These are phyloP conservation scores for Geotrichum aggregatum DNA, from an alignment of 1,139 yeast species.

Conservation along the genomic window DNA sequence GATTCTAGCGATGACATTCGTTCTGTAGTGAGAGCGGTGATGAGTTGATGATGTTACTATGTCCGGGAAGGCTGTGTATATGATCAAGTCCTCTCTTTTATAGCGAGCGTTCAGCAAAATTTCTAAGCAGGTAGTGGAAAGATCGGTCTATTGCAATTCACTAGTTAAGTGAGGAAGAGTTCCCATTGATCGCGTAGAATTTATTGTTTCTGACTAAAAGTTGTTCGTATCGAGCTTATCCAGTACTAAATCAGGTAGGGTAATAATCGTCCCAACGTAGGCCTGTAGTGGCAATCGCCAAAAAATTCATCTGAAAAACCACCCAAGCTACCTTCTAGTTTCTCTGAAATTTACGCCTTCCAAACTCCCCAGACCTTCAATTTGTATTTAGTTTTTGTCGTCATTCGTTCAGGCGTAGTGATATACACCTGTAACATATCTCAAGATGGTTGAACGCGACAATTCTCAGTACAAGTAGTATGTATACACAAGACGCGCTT, in stretches of 20 bases:
- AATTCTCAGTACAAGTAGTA: constrained; percentile 33
- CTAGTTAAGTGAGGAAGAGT: too few relatives aligned
- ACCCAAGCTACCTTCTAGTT: background rate
- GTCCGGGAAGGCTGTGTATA: too few relatives aligned
- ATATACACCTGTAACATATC: background rate
- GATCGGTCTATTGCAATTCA: too few relatives aligned
- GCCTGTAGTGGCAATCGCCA: background rate
- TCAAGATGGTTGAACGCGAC: constrained; percentile 27
- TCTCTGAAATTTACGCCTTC: background rate
- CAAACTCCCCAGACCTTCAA: background rate
- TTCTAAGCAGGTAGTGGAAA: too few relatives aligned
- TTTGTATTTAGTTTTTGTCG: background rate
- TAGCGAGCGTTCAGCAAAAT: too few relatives aligned
- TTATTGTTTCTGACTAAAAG: too few relatives aligned
- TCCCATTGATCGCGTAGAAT: too few relatives aligned
- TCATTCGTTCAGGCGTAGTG: background rate
- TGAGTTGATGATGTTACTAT: too few relatives aligned
- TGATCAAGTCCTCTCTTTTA: too few relatives aligned
- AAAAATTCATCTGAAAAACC: background rate
- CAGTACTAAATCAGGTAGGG: constrained; percentile 1
- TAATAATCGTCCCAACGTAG: constrained; percentile 3
- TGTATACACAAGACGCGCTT: constrained; percentile 12
- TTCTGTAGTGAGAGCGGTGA: too few relatives aligned
- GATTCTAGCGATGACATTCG: constrained; percentile 36
- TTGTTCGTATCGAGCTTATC: background rate